Percentiles rank a stretch among this genome's conserved stretches.
These are phyloP conservation scores for Apiospora marii DNA, from an alignment of 2,329 filamentous ascomycete species.

Conservation along the genomic window DNA sequence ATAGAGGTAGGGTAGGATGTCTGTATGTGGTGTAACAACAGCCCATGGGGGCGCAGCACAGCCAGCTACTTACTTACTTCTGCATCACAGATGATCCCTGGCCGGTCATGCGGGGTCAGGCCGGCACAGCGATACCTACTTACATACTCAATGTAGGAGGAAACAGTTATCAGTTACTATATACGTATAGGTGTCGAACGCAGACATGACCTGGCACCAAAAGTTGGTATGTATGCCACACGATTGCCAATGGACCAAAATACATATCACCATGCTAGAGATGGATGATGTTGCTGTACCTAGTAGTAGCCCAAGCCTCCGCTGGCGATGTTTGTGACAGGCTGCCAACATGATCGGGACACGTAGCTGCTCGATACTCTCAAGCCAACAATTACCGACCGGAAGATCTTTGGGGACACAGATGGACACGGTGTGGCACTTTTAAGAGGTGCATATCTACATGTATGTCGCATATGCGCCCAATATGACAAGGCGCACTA, in stretches of 20 bases:
- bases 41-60: constrained; percentile 1
- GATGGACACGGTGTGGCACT: neutral
- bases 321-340: neutral
- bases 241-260: neutral
- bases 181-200: neutral
- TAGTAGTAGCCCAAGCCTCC: neutral
- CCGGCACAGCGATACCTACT: neutral
- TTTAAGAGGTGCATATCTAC: constrained; percentile 2
- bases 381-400: neutral
- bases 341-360: neutral
- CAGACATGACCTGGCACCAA: neutral
- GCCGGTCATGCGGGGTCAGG: constrained; percentile 11
- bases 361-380: neutral
- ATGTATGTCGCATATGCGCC: neutral
- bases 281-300: neutral
- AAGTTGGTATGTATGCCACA: neutral
- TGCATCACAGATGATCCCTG: neutral
- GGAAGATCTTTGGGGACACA: constrained; percentile 1
- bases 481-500: neutral
- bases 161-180: neutral
- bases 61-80: neutral
- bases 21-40: neutral
- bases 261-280: neutral
- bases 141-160: neutral
- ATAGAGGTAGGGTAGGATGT: neutral